Base-by-base conservation (phyloP, 2,329 filamentous ascomycete genomes). In the Dothistroma pini region DNA sequence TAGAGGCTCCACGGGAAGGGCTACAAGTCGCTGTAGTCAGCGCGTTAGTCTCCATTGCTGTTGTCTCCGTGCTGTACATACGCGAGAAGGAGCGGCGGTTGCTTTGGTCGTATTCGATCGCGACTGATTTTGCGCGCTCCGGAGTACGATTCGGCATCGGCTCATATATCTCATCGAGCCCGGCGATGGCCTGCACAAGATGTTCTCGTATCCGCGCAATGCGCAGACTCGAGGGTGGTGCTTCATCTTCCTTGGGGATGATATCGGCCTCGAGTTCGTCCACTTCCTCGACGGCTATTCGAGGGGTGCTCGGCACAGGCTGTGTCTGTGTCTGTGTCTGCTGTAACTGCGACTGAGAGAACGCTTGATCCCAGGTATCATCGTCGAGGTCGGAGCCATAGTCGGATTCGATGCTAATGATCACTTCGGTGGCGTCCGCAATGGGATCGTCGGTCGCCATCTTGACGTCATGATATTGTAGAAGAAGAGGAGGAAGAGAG, bases 311-410 rank as follows among this genome's bases (percentile, higher is more conserved):
- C 25, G 44, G 38, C 54, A 54, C 53, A 19, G 11, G 54, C 12
- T 12, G 44, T 6, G 54, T 22, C 6, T 19, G 44, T 6, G 54
- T 22, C 6, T 19, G 49, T 25, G 57, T 11, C 10, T 57, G 68
- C 50, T 75, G 74, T 25, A 74, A 66, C 48, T 74, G 74, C 57
- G 79, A 74, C 66, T 80, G 75, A 54, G 78, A 76, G 56, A 87
- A 74, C 32, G 87, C 71, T 44, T 79, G 75, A 68, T 79, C 78
- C 58, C 86, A 69, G 35, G 83, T 74, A 52, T 79, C 78, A 63
- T 84, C 81, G 75, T 86, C 84, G 66, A 88, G 81, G 63, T 89
- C 86, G 5, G 84, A 86, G 63, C 84, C 86, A 80, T 88, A 88
- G 66, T 87, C 84, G 72, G 83, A 53, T 7, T 53, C 51, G 31